A percentile compares a stretch with the other conserved stretches of the same genome.
Conservation (phyloP, 352 stramenopile genomes). For the Globisporangium acanthophoron region DNA sequence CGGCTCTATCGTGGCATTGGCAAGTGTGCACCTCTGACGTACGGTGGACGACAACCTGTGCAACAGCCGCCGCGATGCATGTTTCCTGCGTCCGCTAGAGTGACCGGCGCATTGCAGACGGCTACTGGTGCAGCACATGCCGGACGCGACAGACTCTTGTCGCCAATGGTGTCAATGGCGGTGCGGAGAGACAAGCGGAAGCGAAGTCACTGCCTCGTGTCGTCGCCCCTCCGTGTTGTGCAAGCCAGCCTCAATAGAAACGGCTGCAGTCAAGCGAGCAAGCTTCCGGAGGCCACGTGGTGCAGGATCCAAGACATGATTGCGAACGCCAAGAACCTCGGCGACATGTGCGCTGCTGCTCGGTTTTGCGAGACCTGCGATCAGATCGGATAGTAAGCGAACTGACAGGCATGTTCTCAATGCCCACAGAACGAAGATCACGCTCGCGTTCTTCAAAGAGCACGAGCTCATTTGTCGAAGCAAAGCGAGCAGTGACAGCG, state of each 20-base stretch:
- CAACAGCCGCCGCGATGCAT: not conserved
- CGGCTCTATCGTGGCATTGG: not conserved
- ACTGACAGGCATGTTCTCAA: not conserved
- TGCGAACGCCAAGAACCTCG: slow-evolving; percentile 33
- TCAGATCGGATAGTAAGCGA: not conserved
- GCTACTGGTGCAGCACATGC: not conserved
- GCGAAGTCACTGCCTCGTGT: not conserved
- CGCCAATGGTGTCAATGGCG: not conserved
- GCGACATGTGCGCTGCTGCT: slow-evolving; percentile 34
- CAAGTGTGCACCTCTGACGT: not conserved
- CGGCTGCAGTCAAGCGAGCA: not conserved
- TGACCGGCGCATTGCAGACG: not conserved
- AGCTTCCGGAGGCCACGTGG: slow-evolving; percentile 26
- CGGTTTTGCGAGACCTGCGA: not conserved
- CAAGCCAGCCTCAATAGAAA: not conserved
- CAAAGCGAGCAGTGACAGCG: slow-evolving; percentile 3
- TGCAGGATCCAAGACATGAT: slow-evolving; percentile 32
- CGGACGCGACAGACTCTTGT: not conserved
- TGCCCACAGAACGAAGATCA: slow-evolving; percentile 34
- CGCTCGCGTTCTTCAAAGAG: slow-evolving; percentile 60
- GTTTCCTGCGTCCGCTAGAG: not conserved
- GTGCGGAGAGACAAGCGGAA: slow-evolving; percentile 3
- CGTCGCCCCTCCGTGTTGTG: not conserved
- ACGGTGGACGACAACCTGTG: not conserved
- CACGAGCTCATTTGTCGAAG: slow-evolving; percentile 31